Evolutionary conservation across 345 rosid genomes (phyloP), one percentile per base, ranked within the genome.

Genomic region (Syzygium aromaticum): DNA sequence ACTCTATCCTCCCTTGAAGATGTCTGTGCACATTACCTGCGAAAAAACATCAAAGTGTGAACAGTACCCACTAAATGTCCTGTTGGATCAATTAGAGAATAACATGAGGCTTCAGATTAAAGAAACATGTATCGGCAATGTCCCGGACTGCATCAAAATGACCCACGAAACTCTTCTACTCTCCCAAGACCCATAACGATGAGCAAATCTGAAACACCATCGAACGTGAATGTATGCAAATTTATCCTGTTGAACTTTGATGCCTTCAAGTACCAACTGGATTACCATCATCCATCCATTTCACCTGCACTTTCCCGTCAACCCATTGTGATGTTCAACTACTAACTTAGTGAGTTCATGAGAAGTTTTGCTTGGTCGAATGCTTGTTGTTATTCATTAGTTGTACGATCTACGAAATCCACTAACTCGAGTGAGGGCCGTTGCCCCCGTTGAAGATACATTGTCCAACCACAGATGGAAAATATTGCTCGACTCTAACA

Each of bases 21-120:
- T 91, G 87, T 95, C 94, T 12, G 91, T 92, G 85, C 96, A 94
- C 97, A 96, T 94, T 46, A 93, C 98, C 98, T 97, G 91, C n/a
- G 38, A 82, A 80, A 54, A 23, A 25, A 17, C n/a, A 38, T 56
- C 52, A 59, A n/a, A 38, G 19, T 61, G 7, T 59, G 54, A 56
- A 30, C 51, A 5, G 33, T 12, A 57, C 43, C 13, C n/a, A 51
- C 28, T 14, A 25, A 6, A 43, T 23, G 85, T 57, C 28, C 25
- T 57, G 56, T 17, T 17, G 51, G 25, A 77, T 77, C 12, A 77
- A 77, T 16, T 17, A 15, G 28, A 38, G 13, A 77, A 7, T 19
- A 54, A 54, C 5, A 25, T 7, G 54, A 52, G 27, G 56, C 19
- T 12, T 52, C 21, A 51, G n/a, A 52, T 54, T 14, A 17, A 27